phyloP scores from a whole-genome alignment of 1,284 basidiomycete genomes.

The Ceratobasidium theobromae region DNA sequence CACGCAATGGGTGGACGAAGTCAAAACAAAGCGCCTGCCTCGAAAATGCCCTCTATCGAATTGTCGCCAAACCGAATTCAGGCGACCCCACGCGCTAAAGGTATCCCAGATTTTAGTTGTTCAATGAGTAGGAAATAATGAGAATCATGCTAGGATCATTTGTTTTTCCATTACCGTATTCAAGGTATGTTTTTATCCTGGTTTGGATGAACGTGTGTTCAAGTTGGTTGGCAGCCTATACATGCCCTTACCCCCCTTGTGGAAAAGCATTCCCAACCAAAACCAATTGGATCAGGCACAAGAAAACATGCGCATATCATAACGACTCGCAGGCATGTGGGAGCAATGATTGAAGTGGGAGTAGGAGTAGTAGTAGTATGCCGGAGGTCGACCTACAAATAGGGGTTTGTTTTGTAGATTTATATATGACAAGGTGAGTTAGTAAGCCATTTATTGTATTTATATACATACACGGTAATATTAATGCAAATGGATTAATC shows the following conservation, averaged over 20 bases:
- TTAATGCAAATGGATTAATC: too few species aligned
- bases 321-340: not conserved
- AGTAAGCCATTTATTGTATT: too few species aligned
- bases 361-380: too few species aligned
- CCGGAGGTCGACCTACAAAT: too few species aligned
- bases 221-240: too few species aligned
- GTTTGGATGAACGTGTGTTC: too few species aligned
- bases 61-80: not conserved
- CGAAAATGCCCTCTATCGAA: not conserved
- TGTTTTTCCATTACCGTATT: slow-evolving; percentile 9
- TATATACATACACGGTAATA: too few species aligned
- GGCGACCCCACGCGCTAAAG: slow-evolving; percentile 13
- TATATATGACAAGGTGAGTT: too few species aligned
- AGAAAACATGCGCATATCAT: not conserved
- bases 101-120: not conserved
- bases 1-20: not conserved
- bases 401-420: too few species aligned
- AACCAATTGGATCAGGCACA: too few species aligned
- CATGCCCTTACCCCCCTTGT: not conserved
- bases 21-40: not conserved
- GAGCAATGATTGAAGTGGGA: too few species aligned
- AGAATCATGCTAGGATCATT: not conserved
- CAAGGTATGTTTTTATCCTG: slow-evolving; percentile 5
- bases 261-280: not conserved
- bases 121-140: not conserved